Base-by-base conservation (phyloP, 768 basidiomycete genomes). In the Panaeolus papilionaceus region DNA sequence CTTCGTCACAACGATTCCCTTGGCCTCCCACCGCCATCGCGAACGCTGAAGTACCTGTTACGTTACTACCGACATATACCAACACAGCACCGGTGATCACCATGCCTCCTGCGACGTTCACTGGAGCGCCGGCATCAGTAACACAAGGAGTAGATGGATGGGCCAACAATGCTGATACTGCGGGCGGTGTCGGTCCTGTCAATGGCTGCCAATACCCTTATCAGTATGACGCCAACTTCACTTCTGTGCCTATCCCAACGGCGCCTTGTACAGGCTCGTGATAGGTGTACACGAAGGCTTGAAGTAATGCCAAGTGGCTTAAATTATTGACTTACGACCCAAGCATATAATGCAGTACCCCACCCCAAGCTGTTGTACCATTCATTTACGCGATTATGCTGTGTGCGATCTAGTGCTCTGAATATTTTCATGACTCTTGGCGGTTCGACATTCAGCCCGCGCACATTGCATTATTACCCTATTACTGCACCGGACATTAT, bases 61-160 rank as follows among this genome's bases (percentile, higher is more conserved):
- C 28, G 14, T 67, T 81, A 20, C 74, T 92, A 37, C 89, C 90
- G 8, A 88, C 88, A 40, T 92, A 91, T 73, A 92, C 90, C 6
- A 82, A 83, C 37, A 91, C 89, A 5, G 87, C 84, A 12, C 71
- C 85, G 2, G 77, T 89, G 58, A 79, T 84, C 67, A 90, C 89
- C 0, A 79, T 92, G 39, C 83, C 88, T 14, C 81, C 82, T 8
- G 83, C 85, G 7, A 86, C 85, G 0, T 85, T 87, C 78, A 71
- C 71, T 2, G 66, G 63, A 4, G 73, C 74, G 7, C 85, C 87
- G 0, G 75, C 79, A 2, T 75, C 77, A 10, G 82, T 84, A 4
- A 83, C 84, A 40, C 79, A 77, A 64, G 75, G 79, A 0, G 85
- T 83, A 14, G 77, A 81, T 69, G 91, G 90, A 2, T 92, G 91